phyloP scores from a whole-genome alignment of 345 rosid genomes.

The Lumnitzera littorea region DNA sequence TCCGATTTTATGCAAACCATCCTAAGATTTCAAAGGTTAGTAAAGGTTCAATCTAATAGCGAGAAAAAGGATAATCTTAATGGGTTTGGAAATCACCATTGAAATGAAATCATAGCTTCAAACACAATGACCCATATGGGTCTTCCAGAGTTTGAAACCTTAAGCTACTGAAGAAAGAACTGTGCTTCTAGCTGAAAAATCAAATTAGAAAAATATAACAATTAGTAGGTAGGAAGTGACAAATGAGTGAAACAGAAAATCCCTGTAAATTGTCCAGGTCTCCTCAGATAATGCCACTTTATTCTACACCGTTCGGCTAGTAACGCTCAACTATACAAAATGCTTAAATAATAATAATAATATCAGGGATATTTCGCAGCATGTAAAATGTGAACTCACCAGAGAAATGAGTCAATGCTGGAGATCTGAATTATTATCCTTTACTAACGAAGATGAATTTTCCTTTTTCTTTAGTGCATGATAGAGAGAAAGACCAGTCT shows the following conservation, averaged over 20 bases:
- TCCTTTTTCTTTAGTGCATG: too few relatives aligned
- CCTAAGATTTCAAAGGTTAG: too few relatives aligned
- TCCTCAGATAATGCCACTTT: slow-evolving; percentile 34
- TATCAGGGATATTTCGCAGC: neutral
- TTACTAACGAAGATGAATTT: too few relatives aligned
- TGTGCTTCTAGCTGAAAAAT: neutral
- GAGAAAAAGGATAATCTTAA: neutral
- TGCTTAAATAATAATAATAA: neutral
- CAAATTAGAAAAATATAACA: neutral
- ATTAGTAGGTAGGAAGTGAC: slow-evolving; percentile 1
- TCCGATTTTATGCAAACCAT: too few relatives aligned
- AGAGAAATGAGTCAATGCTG: slow-evolving; percentile 41
- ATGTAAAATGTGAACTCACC: slow-evolving; percentile 16
- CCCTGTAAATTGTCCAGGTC: slow-evolving; percentile 22
- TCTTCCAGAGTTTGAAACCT: too few relatives aligned
- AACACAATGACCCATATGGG: too few relatives aligned
- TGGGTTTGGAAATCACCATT: neutral
- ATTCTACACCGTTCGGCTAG: slow-evolving; percentile 22
- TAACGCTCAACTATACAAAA: slow-evolving; percentile 7
- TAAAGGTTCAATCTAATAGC: neutral
- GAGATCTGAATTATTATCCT: slow-evolving; percentile 36
- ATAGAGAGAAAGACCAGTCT: neutral
- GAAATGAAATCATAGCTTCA: too few relatives aligned
- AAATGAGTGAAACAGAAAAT: slow-evolving; percentile 16
- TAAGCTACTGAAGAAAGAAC: too few relatives aligned